Percentiles rank a stretch among this genome's conserved stretches.
phyloP scores from a whole-genome alignment of 352 stramenopile genomes.

The Pythium apleroticum region DNA sequence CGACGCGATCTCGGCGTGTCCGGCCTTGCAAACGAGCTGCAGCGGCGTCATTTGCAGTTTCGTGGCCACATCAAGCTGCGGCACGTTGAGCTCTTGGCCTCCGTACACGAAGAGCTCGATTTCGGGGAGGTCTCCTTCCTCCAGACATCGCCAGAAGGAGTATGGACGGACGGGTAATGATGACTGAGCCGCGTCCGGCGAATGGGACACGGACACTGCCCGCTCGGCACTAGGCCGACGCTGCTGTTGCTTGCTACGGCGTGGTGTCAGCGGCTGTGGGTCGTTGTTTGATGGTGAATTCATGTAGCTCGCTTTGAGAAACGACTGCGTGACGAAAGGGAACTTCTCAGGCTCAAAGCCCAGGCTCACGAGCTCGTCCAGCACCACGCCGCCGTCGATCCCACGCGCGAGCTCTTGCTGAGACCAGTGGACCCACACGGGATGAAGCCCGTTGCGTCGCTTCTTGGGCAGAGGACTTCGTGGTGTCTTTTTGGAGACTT shows the following conservation, averaged over 20 bases:
- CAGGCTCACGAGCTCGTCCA: conserved; percentile 48
- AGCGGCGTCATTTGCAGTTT: conserved; percentile 44
- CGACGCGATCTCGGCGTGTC: conserved; percentile 37
- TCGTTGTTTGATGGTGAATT: conserved; percentile 16
- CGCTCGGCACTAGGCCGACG: conserved; percentile 11
- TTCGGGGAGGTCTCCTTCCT: conserved; percentile 40
- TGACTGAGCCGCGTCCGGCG: conserved; percentile 12
- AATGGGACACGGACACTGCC: background rate
- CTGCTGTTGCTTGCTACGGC: background rate
- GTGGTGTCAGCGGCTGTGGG: conserved; percentile 20
- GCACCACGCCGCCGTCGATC: conserved; percentile 57
- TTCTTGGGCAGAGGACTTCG: conserved; percentile 3
- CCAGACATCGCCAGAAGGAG: conserved; percentile 50
- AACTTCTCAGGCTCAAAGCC: conserved; percentile 57
- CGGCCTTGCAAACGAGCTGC: conserved; percentile 56
- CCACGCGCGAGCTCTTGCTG: conserved; percentile 58
- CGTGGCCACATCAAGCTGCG: conserved; percentile 35
- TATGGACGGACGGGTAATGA: conserved; percentile 23
- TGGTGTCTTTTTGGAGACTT: background rate
- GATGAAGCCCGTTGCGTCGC: conserved; percentile 38
- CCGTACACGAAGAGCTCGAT: conserved; percentile 66
- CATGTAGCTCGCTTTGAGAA: conserved; percentile 28
- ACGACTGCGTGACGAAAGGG: conserved; percentile 50
- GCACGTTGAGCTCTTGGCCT: conserved; percentile 59
- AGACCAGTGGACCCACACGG: conserved; percentile 66